These are phyloP conservation scores for Actinomortierella ambigua DNA, from an alignment of 371 early-diverging fungal species.

Conservation along the genomic window DNA sequence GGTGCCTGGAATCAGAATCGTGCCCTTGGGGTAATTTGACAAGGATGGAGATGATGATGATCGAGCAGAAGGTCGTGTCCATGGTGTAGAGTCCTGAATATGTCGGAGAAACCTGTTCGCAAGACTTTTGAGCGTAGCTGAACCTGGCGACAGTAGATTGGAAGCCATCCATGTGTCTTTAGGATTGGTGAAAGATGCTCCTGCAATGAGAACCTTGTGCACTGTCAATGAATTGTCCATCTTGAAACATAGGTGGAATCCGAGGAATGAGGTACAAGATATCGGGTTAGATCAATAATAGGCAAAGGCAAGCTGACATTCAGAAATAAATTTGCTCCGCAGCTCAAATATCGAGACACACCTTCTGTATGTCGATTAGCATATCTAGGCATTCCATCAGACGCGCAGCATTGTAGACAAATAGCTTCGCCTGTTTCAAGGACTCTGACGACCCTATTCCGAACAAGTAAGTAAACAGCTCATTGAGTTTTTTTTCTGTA, in stretches of 20 bases:
- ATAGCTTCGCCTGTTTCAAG: no score
- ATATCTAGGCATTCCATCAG: no score
- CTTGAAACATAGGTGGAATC: slow-evolving; percentile 2
- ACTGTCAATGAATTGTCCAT: slow-evolving; percentile 30
- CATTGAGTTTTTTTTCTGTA: no score
- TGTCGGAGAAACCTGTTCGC: slow-evolving; percentile 14
- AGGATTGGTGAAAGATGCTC: slow-evolving; percentile 37
- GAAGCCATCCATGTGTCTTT: slow-evolving; percentile 28
- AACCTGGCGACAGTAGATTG: neutral
- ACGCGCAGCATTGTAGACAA: no score
- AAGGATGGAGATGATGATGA: neutral
- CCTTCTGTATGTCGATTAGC: no score
- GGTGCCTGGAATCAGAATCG: slow-evolving; percentile 26
- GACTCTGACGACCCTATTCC: no score
- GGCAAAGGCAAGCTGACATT: no score
- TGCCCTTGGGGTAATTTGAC: neutral
- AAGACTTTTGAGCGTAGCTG: neutral
- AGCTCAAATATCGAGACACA: no score
- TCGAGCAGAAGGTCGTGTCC: slow-evolving; percentile 8
- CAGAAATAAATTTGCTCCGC: no score
- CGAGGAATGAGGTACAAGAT: no score
- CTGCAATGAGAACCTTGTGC: slow-evolving; percentile 27
- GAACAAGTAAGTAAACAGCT: no score
- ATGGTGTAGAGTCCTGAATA: slow-evolving; percentile 21
- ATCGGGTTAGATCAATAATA: no score